These are phyloP conservation scores for Leccinum variicolor DNA, from an alignment of 768 basidiomycete genomes.

Conservation along the genomic window DNA sequence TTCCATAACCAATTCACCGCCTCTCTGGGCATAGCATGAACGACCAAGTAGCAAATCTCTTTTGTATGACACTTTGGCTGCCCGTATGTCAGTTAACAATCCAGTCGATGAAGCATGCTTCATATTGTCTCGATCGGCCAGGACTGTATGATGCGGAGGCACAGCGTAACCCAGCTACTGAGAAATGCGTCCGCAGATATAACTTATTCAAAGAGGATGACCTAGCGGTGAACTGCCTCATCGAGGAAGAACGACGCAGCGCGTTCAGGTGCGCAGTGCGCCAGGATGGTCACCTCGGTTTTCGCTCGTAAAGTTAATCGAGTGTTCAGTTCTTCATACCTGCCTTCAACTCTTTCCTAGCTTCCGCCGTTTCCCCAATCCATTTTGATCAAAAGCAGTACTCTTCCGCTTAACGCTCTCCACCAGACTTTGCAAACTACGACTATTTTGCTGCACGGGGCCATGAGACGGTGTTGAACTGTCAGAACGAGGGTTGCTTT, in stretches of 20 bases:
- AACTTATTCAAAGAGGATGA: neutral
- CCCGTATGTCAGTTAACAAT: neutral
- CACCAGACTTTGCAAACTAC: conserved; percentile 63
- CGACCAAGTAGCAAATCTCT: neutral
- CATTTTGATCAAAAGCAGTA: conserved; percentile 22
- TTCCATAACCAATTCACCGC: neutral
- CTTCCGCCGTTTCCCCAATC: conserved; percentile 40
- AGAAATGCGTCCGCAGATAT: neutral
- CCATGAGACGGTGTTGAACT: neutral
- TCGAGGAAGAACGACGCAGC: too few relatives aligned
- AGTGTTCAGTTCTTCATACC: neutral
- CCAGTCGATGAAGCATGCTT: neutral
- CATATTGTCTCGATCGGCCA: neutral
- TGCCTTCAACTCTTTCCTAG: conserved; percentile 14
- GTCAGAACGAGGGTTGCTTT: conserved; percentile 23
- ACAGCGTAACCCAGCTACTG: neutral
- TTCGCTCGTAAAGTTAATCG: neutral
- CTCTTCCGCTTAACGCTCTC: conserved; percentile 88
- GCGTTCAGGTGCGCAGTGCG: neutral
- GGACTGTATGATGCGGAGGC: neutral
- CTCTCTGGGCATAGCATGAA: neutral
- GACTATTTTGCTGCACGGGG: conserved; percentile 10
- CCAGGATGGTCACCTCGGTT: neutral
- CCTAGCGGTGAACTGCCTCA: neutral
- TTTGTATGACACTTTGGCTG: neutral